Evolutionary conservation across 441 rosid genomes (phyloP), one percentile per base, ranked within the genome.

Genomic region (Corymbia calophylla): DNA sequence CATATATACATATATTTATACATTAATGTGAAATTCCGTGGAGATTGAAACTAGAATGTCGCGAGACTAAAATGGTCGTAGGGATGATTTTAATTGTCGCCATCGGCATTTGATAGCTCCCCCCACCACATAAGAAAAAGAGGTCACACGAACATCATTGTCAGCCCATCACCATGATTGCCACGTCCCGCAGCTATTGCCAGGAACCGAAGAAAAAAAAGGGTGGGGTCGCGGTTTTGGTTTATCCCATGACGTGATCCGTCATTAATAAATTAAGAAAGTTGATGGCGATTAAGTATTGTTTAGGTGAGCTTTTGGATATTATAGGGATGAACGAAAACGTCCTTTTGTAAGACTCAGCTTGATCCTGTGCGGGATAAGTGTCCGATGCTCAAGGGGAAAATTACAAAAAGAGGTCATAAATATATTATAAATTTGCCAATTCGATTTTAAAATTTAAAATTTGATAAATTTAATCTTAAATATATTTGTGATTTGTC

Each of bases 381-480:
- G 5, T 17, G 82, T 25, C 21, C 9, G 9, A 39, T 4, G 29
- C 48, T 1, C 2, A 29, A 11, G 17, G 7, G 27, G 4, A 39
- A 6, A 19, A 19, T 73, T 70, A 35, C 23, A 58, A 21, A 3
- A 54, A 16, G 1, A 73, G 39, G 3, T 1, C 16, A 19, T 39
- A 6, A 35, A 21, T 9, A 13, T 1, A 66, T 66, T 31, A 15
- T 66, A 11, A 2, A 5, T 1, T 21, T 13, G 16, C 13, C 5
- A 11, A 19, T 6, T 35, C 29, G 4, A 0, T 70, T 1, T 2
- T 70, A 32, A 32, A 70, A 0, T 3, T 39, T 39, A 19, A 3
- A 21, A 6, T 73, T 39, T 73, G 1, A 11, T 23, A 1, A 0
- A 21, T 73, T 39, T 21, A 23, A 6, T 73, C 29, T 1, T 21